Conservation (phyloP, 2,329 filamentous ascomycete species). For the Dothideomycetes sp. region DNA sequence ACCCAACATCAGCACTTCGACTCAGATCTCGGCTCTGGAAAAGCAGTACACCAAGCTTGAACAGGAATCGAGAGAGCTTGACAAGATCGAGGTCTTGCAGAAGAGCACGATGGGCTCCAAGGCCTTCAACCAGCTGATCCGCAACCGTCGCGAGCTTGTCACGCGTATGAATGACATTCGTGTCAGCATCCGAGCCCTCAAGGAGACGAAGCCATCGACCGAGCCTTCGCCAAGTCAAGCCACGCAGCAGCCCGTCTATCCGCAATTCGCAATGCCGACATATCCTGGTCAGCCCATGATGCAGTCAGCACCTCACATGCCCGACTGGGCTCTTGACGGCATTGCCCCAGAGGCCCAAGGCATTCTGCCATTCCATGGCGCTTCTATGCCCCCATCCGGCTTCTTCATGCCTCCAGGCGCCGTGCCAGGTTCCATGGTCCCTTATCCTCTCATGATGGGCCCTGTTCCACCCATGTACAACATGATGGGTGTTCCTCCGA, state of each 20-base stretch:
- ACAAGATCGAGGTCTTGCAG: constrained; percentile 30
- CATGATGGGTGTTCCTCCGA: constrained; percentile 13
- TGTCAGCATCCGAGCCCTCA: constrained; percentile 26
- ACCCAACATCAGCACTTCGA: constrained; percentile 20
- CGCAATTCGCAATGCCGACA: constrained; percentile 12
- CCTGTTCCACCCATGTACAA: constrained; percentile 10
- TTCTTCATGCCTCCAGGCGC: not conserved
- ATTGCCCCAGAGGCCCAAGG: constrained; percentile 5
- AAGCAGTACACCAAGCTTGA: constrained; percentile 29
- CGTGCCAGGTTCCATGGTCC: not conserved
- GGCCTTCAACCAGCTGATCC: constrained; percentile 24
- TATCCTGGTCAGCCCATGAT: constrained; percentile 4
- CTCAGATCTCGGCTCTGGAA: constrained; percentile 28
- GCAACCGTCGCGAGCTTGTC: constrained; percentile 27
- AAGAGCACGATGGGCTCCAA: constrained; percentile 24
- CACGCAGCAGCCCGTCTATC: not conserved
- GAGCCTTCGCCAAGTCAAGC: constrained; percentile 1
- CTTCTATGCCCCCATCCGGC: not conserved
- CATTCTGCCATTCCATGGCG: constrained; percentile 4
- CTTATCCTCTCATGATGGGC: constrained; percentile 2
- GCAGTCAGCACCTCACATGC: constrained; percentile 2
- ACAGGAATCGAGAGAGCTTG: constrained; percentile 27
- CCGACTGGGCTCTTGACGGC: constrained; percentile 10
- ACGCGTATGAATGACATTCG: constrained; percentile 26
- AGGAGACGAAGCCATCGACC: constrained; percentile 14